A percentile compares a stretch with the other conserved stretches of the same genome.
phyloP scores from a whole-genome alignment of 805 yeast species.

The Kodamaea hsintzibuensis region DNA sequence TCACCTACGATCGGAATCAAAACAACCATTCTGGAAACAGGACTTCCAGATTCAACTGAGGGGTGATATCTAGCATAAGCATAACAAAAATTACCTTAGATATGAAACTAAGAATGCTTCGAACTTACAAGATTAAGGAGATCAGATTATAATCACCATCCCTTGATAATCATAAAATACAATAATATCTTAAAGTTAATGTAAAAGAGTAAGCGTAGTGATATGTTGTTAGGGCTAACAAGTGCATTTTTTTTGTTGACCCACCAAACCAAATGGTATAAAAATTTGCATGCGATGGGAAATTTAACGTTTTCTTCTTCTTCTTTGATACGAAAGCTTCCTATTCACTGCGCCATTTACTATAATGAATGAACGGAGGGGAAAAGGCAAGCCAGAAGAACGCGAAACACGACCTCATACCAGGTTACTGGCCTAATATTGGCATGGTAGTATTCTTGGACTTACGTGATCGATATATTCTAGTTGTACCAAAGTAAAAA shows the following conservation, averaged over 20 bases:
- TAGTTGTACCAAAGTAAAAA: not conserved
- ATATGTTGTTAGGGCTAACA: not conserved
- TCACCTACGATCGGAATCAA: not conserved
- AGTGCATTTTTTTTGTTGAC: conserved; percentile 6
- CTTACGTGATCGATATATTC: conserved; percentile 41
- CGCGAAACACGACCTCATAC: conserved; percentile 38
- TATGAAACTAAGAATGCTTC: not conserved
- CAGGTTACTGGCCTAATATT: conserved; percentile 19
- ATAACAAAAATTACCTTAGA: not conserved
- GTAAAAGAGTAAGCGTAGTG: no score
- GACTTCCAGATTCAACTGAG: not conserved
- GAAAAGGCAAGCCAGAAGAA: conserved; percentile 38
- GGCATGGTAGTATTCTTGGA: conserved; percentile 14
- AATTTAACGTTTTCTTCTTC: conserved; percentile 13
- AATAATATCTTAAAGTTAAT: not conserved
- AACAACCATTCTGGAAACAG: not conserved
- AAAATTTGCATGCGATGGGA: conserved; percentile 1
- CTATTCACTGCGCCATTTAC: conserved; percentile 43
- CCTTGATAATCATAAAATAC: not conserved
- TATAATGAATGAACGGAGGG: conserved; percentile 39
- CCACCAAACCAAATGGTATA: conserved; percentile 8
- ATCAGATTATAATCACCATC: not conserved
- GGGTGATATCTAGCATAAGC: not conserved
- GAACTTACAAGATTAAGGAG: not conserved
- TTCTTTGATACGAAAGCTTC: conserved; percentile 40